Conservation (phyloP, 2,329 filamentous ascomycete genomes). For the Ophiostoma ips region DNA sequence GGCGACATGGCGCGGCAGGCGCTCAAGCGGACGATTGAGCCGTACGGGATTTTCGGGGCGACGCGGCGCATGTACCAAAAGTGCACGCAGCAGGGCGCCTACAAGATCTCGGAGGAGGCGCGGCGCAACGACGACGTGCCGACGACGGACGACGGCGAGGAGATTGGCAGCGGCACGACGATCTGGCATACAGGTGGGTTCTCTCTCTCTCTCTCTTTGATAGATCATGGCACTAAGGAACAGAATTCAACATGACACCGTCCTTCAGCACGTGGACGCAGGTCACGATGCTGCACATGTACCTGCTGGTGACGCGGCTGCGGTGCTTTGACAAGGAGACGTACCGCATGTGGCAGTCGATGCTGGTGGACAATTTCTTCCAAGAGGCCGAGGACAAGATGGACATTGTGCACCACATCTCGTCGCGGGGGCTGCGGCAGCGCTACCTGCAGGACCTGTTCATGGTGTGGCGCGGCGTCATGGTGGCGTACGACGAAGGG, state of each 20-base stretch:
- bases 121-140: conserved; percentile 53
- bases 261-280: conserved; percentile 96
- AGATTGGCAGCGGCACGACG: conserved; percentile 59
- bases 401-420: conserved; percentile 62
- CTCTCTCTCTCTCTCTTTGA: not conserved
- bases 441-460: conserved; percentile 77
- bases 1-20: conserved; percentile 13
- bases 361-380: conserved; percentile 92
- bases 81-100: conserved; percentile 60
- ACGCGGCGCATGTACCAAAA: conserved; percentile 68
- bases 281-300: conserved; percentile 92
- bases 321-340: conserved; percentile 60
- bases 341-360: conserved; percentile 68
- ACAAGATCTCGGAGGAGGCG: conserved; percentile 55
- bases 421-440: conserved; percentile 43
- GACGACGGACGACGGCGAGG: conserved; percentile 64
- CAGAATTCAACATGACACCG: conserved; percentile 64
- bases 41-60: conserved; percentile 64
- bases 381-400: conserved; percentile 76
- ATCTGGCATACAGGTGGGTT: conserved; percentile 71
- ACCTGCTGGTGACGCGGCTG: conserved; percentile 71
- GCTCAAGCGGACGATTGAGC: conserved; percentile 13
- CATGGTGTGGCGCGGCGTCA: conserved; percentile 77
- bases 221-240: not conserved
- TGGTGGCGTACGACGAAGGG: conserved; percentile 76